Percentiles rank a stretch among this genome's conserved stretches.
Evolutionary conservation across 225 moss, liverwort and hornwort species (phyloP).

Genomic region (Polytrichum commune): DNA sequence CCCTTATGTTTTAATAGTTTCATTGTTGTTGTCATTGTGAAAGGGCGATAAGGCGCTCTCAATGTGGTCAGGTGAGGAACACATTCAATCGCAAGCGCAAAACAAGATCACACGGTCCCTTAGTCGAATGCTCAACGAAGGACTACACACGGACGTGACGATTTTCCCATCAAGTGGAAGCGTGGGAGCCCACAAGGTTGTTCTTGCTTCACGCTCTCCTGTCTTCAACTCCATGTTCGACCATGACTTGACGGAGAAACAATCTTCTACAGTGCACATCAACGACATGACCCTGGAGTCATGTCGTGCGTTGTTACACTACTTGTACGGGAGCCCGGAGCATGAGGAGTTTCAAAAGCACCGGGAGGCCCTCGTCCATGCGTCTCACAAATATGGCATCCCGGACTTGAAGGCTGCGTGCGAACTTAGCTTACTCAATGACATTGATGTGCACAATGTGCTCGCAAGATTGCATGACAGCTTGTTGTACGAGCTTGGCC

Average conservation of each 20-base stretch:
- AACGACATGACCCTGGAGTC: constrained; percentile 49
- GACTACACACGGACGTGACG: constrained; percentile 42
- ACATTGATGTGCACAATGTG: constrained; percentile 42
- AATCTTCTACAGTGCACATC: constrained; percentile 41
- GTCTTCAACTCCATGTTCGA: constrained; percentile 52
- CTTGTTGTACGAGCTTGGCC: constrained; percentile 38
- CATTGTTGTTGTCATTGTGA: neutral
- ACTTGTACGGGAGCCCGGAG: constrained; percentile 37
- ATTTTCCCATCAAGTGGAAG: constrained; percentile 38
- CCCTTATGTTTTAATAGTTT: too few relatives aligned
- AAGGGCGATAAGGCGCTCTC: constrained; percentile 43
- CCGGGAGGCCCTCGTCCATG: constrained; percentile 37
- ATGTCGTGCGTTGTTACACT: constrained; percentile 46
- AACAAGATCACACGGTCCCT: constrained; percentile 33
- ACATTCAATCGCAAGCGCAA: constrained; percentile 38
- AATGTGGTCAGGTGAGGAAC: constrained; percentile 51
- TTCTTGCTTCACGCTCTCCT: constrained; percentile 45
- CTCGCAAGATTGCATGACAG: constrained; percentile 32
- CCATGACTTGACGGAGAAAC: constrained; percentile 44
- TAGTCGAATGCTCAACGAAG: constrained; percentile 46
- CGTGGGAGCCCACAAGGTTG: constrained; percentile 46
- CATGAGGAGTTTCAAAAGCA: constrained; percentile 44
- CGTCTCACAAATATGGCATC: constrained; percentile 40
- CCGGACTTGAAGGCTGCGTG: constrained; percentile 42
- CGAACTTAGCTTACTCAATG: constrained; percentile 39